These are phyloP conservation scores for Circinella minor DNA, from an alignment of 371 early-diverging fungal genomes.

Conservation along the genomic window DNA sequence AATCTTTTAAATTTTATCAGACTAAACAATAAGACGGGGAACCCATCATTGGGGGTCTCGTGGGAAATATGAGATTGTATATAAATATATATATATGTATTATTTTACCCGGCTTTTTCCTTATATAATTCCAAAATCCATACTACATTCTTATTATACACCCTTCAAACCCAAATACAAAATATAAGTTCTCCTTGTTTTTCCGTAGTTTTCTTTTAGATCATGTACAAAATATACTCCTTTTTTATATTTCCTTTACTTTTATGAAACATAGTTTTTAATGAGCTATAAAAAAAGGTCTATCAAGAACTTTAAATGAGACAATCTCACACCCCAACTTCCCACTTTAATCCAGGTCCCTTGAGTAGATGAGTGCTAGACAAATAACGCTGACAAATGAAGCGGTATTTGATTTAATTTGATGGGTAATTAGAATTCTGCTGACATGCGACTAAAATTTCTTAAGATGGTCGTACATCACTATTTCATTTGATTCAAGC, in stretches of 20 bases:
- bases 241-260: neutral
- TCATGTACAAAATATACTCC: conserved; percentile 6
- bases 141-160: neutral
- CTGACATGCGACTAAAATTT: conserved; percentile 8
- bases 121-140: neutral
- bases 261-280: too few relatives aligned
- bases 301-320: too few relatives aligned
- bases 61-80: conserved; percentile 5
- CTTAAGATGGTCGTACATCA: neutral
- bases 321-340: too few relatives aligned
- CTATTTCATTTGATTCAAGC: too few relatives aligned
- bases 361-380: too few relatives aligned
- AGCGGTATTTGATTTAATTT: conserved; percentile 10
- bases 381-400: conserved; percentile 10
- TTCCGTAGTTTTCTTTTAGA: neutral
- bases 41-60: neutral
- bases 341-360: too few relatives aligned
- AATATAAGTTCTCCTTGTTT: neutral
- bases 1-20: conserved; percentile 33
- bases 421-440: conserved; percentile 3
- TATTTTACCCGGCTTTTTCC: conserved; percentile 3
- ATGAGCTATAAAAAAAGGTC: too few relatives aligned
- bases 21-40: neutral
- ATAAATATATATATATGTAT: neutral
- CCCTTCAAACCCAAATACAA: neutral